phyloP scores from a whole-genome alignment of 441 rosid genomes.

The Omphalea diandra region DNA sequence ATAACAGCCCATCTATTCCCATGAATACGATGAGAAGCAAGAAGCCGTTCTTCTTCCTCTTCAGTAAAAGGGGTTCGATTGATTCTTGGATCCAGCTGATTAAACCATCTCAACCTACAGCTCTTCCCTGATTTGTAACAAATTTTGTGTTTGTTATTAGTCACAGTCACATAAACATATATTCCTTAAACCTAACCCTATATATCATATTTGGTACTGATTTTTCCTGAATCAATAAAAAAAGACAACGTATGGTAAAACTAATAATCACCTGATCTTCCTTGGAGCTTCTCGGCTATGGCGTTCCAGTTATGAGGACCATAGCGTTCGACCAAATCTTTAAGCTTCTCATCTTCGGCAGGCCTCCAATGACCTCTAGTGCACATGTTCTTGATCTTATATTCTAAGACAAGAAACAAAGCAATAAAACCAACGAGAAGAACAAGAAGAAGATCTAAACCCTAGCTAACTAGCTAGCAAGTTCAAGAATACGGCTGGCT shows the following conservation, averaged over 20 bases:
- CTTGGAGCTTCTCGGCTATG: conserved; percentile 60
- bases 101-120: conserved; percentile 93
- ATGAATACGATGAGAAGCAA: conserved; percentile 68
- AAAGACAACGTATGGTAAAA: not conserved
- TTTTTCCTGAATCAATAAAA: not conserved
- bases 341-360: conserved; percentile 60
- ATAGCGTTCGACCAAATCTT: conserved; percentile 45
- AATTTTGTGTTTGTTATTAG: conserved; percentile 16
- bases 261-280: conserved; percentile 54
- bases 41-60: conserved; percentile 81
- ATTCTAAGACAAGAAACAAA: not conserved
- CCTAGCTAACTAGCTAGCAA: conserved; percentile 20
- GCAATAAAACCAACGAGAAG: not conserved
- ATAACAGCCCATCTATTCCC: conserved; percentile 94
- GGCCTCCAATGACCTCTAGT: conserved; percentile 78
- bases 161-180: conserved; percentile 10
- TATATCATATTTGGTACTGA: no score
- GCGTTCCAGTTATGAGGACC: conserved; percentile 81
- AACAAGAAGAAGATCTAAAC: conserved; percentile 13
- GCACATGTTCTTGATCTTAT: conserved; percentile 34
- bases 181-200: not conserved
- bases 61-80: conserved; percentile 70
- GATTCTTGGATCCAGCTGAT: conserved; percentile 91
- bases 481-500: not conserved
- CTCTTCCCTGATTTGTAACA: conserved; percentile 54